Base-by-base conservation (phyloP, 1,284 basidiomycete genomes). In the Tremellales sp. region DNA sequence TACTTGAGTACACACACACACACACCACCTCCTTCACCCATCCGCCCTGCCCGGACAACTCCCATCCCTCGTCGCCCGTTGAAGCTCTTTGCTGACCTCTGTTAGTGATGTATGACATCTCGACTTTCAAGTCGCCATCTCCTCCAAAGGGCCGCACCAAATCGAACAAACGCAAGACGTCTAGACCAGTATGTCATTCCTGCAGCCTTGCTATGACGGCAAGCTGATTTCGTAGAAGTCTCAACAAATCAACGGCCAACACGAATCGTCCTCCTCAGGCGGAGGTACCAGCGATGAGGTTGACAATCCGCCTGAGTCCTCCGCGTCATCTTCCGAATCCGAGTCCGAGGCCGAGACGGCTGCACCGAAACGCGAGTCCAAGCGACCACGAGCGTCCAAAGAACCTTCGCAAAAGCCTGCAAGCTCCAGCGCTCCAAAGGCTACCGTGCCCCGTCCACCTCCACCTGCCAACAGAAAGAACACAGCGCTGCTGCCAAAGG, bases 61-160 rank as follows among this genome's bases (percentile, higher is more conserved):
- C n/a, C n/a, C n/a, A n/a, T n/a, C n/a, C n/a, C n/a, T n/a, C n/a
- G n/a, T n/a, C n/a, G n/a, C n/a, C n/a, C n/a, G n/a, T n/a, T n/a
- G n/a, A n/a, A n/a, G n/a, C n/a, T n/a, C n/a, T n/a, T n/a, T n/a
- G 26, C 43, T 31, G n/a, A 39, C 21, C 15, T 24, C 54, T 55
- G 31, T 3, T 53, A 69, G 67, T 62, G 45, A 53, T 51, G 10
- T 57, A 62, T 51, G 65, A 69, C 44, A 56, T 69, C 24, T 37
- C 49, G 19, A 57, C 54, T 7, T 62, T 64, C 49, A 56, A 56
- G 17, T 67, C 67, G 2, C 67, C 67, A 1, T 56, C 56, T 4
- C 62, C 67, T 1, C 64, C 64, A 1, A 50, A 56, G 11, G 67
- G 60, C 27, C 10, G 19, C 8, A 42, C 57, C 27, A 48, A 46